Conservation (phyloP, 768 basidiomycete species). For the Pleurotus ostreatus region DNA sequence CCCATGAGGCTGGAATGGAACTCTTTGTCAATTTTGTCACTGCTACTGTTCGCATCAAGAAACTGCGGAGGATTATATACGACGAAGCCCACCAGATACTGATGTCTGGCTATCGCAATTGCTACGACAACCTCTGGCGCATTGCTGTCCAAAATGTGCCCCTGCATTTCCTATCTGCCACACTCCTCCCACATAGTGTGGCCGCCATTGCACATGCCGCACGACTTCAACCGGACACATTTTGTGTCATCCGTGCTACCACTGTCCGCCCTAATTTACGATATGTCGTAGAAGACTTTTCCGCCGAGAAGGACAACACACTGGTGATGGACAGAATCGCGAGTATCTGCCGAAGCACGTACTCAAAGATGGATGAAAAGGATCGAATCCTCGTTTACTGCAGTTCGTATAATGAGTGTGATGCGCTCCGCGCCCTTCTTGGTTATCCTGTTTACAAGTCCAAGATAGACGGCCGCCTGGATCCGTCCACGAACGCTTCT, state of each 20-base stretch:
- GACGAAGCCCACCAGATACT: slow-evolving; percentile 10
- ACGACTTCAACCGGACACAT: neutral
- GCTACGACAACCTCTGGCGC: neutral
- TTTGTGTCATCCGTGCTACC: neutral
- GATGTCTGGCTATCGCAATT: neutral
- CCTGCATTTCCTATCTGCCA: slow-evolving; percentile 6
- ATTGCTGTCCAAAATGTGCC: neutral
- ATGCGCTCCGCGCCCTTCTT: neutral
- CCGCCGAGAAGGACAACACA: too few species aligned
- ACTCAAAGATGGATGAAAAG: neutral
- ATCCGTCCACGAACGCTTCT: neutral
- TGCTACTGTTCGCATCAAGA: neutral
- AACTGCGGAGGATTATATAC: neutral
- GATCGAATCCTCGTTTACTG: slow-evolving; percentile 5
- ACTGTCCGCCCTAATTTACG: slow-evolving; percentile 8
- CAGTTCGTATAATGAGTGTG: neutral
- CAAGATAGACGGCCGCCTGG: neutral
- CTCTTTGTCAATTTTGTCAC: neutral
- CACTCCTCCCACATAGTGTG: neutral
- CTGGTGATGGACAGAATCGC: neutral
- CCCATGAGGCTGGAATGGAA: neutral
- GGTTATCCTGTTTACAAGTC: slow-evolving; percentile 1
- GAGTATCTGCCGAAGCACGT: neutral
- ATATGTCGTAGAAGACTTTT: neutral
- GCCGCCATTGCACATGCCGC: neutral